Evolutionary conservation across 305 asterid species (phyloP), one percentile per base, ranked within the genome.

Genomic region (Rubia peregrina): DNA sequence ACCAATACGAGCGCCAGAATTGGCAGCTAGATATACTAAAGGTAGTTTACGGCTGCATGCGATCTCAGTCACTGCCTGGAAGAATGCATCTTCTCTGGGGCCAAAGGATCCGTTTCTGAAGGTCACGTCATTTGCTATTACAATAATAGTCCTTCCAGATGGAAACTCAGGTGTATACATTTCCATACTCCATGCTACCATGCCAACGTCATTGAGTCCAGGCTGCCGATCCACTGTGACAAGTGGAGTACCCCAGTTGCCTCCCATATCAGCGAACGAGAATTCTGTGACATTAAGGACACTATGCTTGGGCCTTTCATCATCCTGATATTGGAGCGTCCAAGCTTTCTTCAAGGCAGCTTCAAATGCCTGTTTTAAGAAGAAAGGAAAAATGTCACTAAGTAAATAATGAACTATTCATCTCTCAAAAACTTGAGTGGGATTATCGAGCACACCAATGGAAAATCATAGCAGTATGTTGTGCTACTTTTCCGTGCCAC

Each of bases 111-210:
- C 99, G 33, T 95, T 91, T 81, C 75, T 90, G 85, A 88, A 92
- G 72, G 98, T 91, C 19, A 91, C 99, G 41, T 95, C 99, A 67
- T 95, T 95, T 49, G 99, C 79, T 59, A 95, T 90, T 16, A 95
- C 79, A 59, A 95, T 78, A 75, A 95, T 83, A 42, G 91, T 85
- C 78, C 99, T 78, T 75, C 98, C 99, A 26, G 85, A 80, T 77
- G 99, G 97, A 74, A 91, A 95, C 80, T 95, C 99, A 0, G 99
- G 98, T 26, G 99, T 95, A 56, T 78, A 87, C 90, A 95, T 91
- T 79, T 89, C 92, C 92, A 95, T 80, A 38, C 78, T 81, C 98
- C 99, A 95, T 30, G 99, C 98, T 67, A 95, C 97, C 98, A 95
- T 87, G 67, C 99, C 99, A 70, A 95, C 87, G 40, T 91, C 96